Evolutionary conservation across 2,329 filamentous ascomycete genomes (phyloP), one percentile per base, ranked within the genome.

Genomic region (Pseudocercospora ulei): DNA sequence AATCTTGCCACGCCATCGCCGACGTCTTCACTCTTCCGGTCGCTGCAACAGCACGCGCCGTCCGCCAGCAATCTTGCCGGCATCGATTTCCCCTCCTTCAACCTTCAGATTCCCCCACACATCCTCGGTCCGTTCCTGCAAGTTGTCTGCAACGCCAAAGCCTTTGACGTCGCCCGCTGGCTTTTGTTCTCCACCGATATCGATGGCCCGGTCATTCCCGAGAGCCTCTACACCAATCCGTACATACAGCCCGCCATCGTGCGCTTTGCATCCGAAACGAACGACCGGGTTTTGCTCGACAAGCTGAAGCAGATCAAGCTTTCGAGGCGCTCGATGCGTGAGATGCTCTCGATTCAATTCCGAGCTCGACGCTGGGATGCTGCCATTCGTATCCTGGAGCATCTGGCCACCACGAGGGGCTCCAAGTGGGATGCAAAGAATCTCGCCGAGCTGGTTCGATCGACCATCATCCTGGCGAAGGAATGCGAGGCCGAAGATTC

Each of bases 131-230:
- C 62, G 13, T 55, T 76, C 14, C 58, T 77, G 13, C 68, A 73
- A 42, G 49, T 75, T 17, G 59, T 65, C 13, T 70, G 65, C 0
- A 59, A 65, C 12, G 59, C 65, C 8, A 62, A 63, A 35, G 56
- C 64, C 5, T 69, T 64, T 42, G 63, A 66, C 9, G 61, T 76
- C 37, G 72, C 69, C 3, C 61, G 65, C 19, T 74, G 68, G 66
- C 56, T 78, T 7, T 56, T 77, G 1, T 65, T 67, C 38, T 67
- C 66, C 0, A 50, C 64, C 6, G 71, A 73, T 46, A 47, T 71
- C 8, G 71, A 75, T 47, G 71, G 70, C 0, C 70, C 72, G n/a
- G 44, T 70, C 2, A 71, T 77, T 14, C 57, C 64, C 13, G 48
- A 53, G 7, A 51, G 53, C 12, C 46, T 65, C 16, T 75, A 73